Evolutionary conservation across 768 basidiomycete species (phyloP), one percentile per base, ranked within the genome.

Genomic region (Daedalea quercina): DNA sequence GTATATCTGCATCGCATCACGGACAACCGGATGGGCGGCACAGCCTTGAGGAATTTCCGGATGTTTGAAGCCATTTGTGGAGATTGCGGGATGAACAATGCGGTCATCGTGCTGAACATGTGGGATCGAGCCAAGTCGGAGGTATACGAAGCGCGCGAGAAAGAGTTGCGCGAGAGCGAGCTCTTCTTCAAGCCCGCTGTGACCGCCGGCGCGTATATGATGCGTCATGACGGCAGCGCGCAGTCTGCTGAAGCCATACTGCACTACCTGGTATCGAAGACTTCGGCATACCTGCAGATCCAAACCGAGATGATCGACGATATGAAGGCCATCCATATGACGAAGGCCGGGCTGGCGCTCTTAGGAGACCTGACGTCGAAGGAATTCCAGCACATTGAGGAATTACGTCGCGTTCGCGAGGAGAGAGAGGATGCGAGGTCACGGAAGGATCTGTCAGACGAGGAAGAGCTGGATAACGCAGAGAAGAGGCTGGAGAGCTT

Each of bases 391-490:
- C 56, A 57, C 24, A 33, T 22, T 1, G 43, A 35, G 43, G 44
- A 65, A 33, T 33, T 57, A 34, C 28, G 51, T 23, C 54, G 53
- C 0, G 50, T 67, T 22, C 54, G 54, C 35, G 47, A 57, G 28
- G 66, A 66, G 9, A 52, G 66, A 28, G 42, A 50, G 22, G 53
- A 57, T n/a, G 53, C 31, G 15, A 57, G 33, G 25, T 11, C 17
- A 25, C 9, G 49, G 44, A 47, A 50, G 13, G 35, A 53, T 9
- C n/a, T 35, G 19, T 46, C 43, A 76, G 76, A 53, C 1, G 80
- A 80, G 79, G 72, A 68, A 3, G 65, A 69, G 55, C 70, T 79
- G 23, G 67, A 66, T 42, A 57, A 57, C 34, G 65, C 68, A 47
- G 24, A 68, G 13, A 75, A 74, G 2, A 23, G 34, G 34, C 3